Evolutionary conservation across 768 basidiomycete genomes (phyloP), one percentile per base, ranked within the genome.

Genomic region (Macrolepiota fuliginosa): DNA sequence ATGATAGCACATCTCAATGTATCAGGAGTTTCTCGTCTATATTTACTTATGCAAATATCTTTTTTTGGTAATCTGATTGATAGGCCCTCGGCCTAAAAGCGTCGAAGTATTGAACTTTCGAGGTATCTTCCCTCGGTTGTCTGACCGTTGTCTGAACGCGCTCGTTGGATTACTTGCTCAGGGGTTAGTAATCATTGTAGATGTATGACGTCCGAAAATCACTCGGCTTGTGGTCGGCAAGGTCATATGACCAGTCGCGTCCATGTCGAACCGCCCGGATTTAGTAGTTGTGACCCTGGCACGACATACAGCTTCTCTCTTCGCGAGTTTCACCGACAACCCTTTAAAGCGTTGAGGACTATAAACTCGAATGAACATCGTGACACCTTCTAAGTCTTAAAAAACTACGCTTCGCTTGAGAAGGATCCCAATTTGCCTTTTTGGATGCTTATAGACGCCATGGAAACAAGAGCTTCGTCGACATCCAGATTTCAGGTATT

Each of bases 211-310:
- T n/a, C n/a, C n/a, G n/a, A n/a, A n/a, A n/a, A n/a, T n/a, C n/a
- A 6, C 3, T n/a, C 3, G 17, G 40, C 40, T 42, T 42, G n/a
- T 6, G n/a, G 29, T 32, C 29, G 29, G 29, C 29, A 32, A 2
- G n/a, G 36, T 54, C 53, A 54, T 39, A 35, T 54, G 53, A 54
- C 37, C n/a, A 12, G 53, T 54, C 36, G 53, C 53, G 53, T 54
- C 29, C 53, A 54, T 29, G 27, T 36, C 22, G 10, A 37, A 39
- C 35, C 36, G 17, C 53, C 53, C 24, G 13, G 42, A 40, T 37
- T 25, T 53, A 27, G 10, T 27, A 32, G 13, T 36, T 15, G 22
- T 7, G 19, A 13, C 29, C 53, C 36, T 54, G 53, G 3, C 5
- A 45, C 7, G 42, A 19, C 29, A 32, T 32, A 32, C 29, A 7